Evolutionary conservation across 305 asterid species (phyloP).

Genomic region (Fraxinus dipetala): DNA sequence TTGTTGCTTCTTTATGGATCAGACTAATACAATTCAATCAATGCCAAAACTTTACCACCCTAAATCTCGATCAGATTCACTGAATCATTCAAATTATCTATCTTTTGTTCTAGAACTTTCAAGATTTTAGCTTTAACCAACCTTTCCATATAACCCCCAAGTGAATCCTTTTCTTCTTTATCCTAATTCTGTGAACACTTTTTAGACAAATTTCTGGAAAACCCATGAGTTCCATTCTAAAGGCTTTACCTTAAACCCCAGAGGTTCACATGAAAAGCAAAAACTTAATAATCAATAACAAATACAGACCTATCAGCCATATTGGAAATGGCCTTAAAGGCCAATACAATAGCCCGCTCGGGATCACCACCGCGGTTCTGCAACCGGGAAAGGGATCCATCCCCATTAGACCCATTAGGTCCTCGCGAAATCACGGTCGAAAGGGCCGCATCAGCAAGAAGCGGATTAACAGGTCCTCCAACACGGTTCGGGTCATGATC

Average conservation of each 20-base stretch:
- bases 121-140: not conserved
- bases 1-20: not conserved
- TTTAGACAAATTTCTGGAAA: not conserved
- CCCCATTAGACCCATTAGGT: conserved; percentile 35
- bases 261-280: not conserved
- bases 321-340: conserved; percentile 3
- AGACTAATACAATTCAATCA: not conserved
- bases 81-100: not conserved
- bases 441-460: conserved; percentile 33
- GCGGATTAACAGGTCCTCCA: conserved; percentile 49
- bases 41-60: not conserved
- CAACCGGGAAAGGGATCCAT: conserved; percentile 34
- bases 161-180: not conserved
- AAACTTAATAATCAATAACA: not conserved
- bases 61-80: not conserved
- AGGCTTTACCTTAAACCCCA: not conserved
- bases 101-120: not conserved
- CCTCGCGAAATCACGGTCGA: conserved; percentile 41
- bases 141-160: not conserved
- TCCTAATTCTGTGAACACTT: not conserved
- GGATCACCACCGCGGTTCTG: conserved; percentile 50
- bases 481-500: conserved; percentile 51
- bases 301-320: conserved; percentile 10
- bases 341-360: conserved; percentile 32
- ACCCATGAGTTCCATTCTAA: not conserved